Evolutionary conservation across 306 rosid species (phyloP).

Genomic region (Cucumis hystrix): DNA sequence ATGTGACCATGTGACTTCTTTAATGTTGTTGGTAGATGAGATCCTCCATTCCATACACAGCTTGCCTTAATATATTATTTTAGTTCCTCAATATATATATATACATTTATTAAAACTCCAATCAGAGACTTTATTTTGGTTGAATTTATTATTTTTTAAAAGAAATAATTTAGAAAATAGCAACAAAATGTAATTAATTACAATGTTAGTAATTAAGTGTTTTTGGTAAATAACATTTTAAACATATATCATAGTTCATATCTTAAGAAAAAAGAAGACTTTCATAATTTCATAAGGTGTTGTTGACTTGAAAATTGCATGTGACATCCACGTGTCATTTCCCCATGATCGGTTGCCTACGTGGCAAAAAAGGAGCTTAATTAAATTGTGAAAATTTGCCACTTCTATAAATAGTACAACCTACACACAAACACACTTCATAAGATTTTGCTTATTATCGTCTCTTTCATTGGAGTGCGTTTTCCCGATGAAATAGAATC

Average conservation of each 20-base stretch:
- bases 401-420: neutral
- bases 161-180: too few species aligned
- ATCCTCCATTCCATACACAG: too few species aligned
- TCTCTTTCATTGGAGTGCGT: neutral
- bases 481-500: neutral
- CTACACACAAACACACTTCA: neutral
- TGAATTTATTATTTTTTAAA: too few species aligned
- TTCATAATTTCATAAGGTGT: neutral
- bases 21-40: too few species aligned
- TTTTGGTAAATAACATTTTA: neutral
- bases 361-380: neutral
- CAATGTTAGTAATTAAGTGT: too few species aligned
- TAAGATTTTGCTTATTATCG: neutral
- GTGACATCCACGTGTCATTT: neutral
- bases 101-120: too few species aligned
- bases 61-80: too few species aligned
- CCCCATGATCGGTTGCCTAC: slow-evolving; percentile 1
- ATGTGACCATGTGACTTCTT: too few species aligned
- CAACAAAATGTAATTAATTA: too few species aligned
- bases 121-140: too few species aligned
- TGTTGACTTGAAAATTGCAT: neutral
- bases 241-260: neutral
- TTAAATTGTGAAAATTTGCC: neutral
- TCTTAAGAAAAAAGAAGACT: too few species aligned
- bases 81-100: too few species aligned